These are phyloP conservation scores for Oryza nivara DNA, from an alignment of 176 grass and related monocot genomes.

Conservation along the genomic window DNA sequence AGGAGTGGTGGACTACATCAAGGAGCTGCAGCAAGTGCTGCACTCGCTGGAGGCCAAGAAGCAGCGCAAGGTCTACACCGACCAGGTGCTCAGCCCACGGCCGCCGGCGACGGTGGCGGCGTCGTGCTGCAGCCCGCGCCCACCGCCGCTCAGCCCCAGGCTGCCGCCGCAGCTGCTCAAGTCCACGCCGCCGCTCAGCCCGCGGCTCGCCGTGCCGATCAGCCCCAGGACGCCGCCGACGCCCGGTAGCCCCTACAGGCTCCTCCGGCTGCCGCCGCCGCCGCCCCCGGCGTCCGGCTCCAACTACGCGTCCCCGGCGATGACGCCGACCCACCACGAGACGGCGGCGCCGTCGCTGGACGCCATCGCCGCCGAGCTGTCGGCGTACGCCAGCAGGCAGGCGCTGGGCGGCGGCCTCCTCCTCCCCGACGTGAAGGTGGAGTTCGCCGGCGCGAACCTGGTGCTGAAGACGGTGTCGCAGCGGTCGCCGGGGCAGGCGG, in stretches of 20 bases:
- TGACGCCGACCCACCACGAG: conserved; percentile 25
- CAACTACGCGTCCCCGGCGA: conserved; percentile 40
- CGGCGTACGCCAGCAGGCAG: conserved; percentile 38
- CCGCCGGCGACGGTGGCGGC: neutral
- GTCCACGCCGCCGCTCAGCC: conserved; percentile 57
- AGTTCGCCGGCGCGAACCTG: conserved; percentile 87
- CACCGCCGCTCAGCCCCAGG: conserved; percentile 49
- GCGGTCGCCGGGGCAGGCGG: conserved; percentile 58
- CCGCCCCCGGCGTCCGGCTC: neutral
- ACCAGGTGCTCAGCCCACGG: conserved; percentile 58
- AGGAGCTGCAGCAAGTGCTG: conserved; percentile 80
- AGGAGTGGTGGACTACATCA: conserved; percentile 97
- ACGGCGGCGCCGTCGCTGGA: conserved; percentile 48
- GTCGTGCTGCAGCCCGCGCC: conserved; percentile 44
- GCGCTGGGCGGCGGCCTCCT: neutral
- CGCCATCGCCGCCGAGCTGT: conserved; percentile 42
- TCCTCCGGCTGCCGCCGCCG: conserved; percentile 15
- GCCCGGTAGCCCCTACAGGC: conserved; percentile 72
- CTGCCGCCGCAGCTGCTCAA: conserved; percentile 27
- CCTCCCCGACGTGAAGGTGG: conserved; percentile 76
- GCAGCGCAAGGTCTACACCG: conserved; percentile 75
- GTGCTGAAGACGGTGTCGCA: conserved; percentile 82
- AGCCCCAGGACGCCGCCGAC: conserved; percentile 82
- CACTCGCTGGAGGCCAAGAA: conserved; percentile 90
- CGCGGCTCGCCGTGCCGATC: conserved; percentile 53